Base-by-base conservation (phyloP, 2,329 filamentous ascomycete species). In the Trichoderma citrinoviride region DNA sequence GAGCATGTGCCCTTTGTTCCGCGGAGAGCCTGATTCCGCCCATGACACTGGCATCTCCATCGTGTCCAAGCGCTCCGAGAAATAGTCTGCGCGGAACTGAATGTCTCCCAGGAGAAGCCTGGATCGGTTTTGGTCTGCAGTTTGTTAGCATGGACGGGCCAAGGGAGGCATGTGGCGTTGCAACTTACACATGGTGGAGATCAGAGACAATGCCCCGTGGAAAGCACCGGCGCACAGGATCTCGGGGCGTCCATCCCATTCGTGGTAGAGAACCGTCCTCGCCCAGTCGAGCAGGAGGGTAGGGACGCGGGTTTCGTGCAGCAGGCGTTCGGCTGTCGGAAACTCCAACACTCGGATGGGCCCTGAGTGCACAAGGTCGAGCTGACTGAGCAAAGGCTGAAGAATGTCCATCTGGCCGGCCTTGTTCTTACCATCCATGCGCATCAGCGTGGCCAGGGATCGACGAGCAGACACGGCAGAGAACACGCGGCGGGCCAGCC, bases 201-300 rank as follows among this genome's bases (percentile, higher is more conserved):
- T 85, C 33, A 96, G 83, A 54, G 88, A 86, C 46, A 97, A 78
- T 7, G 92, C 92, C 60, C 91, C 90, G 15, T 91, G 91, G 67
- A 93, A 89, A 15, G 90, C 82, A 33, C 89, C 87, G 71, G 90
- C 88, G 62, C 85, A 87, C 2, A 86, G 81, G 58, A 96, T 84
- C 49, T 88, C 84, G 1, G 90, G 84, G 62, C 85, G 85, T 0
- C 92, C 91, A 72, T 94, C 85, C 93, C 93, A 97, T 67, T 91
- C 87, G 63, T 88, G 86, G 50, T 96, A 77, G 71, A 97, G 85
- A 1, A 95, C 83, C 0, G 89, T 87, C 66, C 90, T 83, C 21
- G 90, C 85, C 90, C 89, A 93, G 71, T 92, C 90, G 27, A 92
- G 76, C 6, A 86, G 77, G 17, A 87, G 74, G 12, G 82, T 85